Evolutionary conservation across 2,329 filamentous ascomycete genomes (phyloP).

Genomic region (Teratosphaeriaceae sp.): DNA sequence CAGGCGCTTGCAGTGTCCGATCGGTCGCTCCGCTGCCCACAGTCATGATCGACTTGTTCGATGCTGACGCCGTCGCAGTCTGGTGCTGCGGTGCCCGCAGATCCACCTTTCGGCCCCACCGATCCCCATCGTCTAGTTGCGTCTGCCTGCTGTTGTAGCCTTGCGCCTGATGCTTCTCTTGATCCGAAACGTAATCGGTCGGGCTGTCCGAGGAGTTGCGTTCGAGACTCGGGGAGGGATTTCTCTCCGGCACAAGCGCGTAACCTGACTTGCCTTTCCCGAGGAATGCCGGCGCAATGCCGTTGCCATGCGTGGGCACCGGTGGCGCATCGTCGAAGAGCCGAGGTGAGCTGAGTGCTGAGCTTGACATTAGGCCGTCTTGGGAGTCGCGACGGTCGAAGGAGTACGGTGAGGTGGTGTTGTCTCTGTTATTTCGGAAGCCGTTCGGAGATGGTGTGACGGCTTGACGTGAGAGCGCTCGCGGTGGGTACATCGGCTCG

Average conservation of each 20-base stretch:
- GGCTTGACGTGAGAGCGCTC: slow-evolving; percentile 24
- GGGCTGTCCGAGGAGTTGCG: slow-evolving; percentile 16
- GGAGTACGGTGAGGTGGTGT: slow-evolving; percentile 25
- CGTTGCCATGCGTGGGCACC: slow-evolving; percentile 14
- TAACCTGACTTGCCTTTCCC: slow-evolving; percentile 24
- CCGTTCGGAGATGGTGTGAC: slow-evolving; percentile 23
- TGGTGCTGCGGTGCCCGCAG: slow-evolving; percentile 14
- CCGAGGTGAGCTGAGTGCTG: slow-evolving; percentile 23
- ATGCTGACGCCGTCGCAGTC: background rate
- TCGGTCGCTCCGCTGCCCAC: background rate
- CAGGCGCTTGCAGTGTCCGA: slow-evolving; percentile 1
- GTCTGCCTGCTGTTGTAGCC: slow-evolving; percentile 18
- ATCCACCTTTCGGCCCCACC: slow-evolving; percentile 19
- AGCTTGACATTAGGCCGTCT: slow-evolving; percentile 25
- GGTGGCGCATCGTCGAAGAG: slow-evolving; percentile 17
- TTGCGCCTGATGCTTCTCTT: slow-evolving; percentile 14
- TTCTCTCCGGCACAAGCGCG: slow-evolving; percentile 22
- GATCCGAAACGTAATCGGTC: slow-evolving; percentile 9
- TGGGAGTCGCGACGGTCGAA: slow-evolving; percentile 25
- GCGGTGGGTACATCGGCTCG: slow-evolving; percentile 28
- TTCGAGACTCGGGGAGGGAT: slow-evolving; percentile 21
- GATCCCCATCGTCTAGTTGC: slow-evolving; percentile 23
- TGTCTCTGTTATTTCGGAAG: slow-evolving; percentile 14
- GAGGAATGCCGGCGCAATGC: slow-evolving; percentile 23
- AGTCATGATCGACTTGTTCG: slow-evolving; percentile 6